Evolutionary conservation across 83 land plant species (phyloP), one percentile per base, ranked within the genome.

Genomic region (Isoetes engelmannii): DNA sequence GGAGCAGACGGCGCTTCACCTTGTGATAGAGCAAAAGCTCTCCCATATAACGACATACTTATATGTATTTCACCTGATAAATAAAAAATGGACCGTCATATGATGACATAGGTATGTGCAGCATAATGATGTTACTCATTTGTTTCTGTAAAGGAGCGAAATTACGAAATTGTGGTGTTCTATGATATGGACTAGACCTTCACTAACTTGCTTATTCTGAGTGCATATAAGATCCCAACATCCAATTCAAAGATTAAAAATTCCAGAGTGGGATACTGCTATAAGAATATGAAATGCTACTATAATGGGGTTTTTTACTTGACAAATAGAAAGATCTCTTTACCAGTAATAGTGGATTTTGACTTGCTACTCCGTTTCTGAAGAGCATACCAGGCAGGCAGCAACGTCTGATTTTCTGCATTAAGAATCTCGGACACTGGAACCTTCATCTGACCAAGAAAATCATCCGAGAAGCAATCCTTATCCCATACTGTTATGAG

Each of bases 381-480:
- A 48, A 90, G 71, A 6, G 82, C 37, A 41, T 77, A 83, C 95
- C 95, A 90, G 13, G 79, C 66, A 15, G 83, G 66, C 19, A 76
- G 76, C 45, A 90, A 72, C 8, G 89, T 77, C 49, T 74, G 74
- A 56, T 78, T 62, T 17, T 79, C 84, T 4, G 86, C 82, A 61
- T 86, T 81, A 7, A 85, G 72, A 37, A 87, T 77, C 46, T 45
- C 28, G 0, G 75, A 79, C 48, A 87, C 79, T 2, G 92, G 84
- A 10, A 90, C 64, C 56, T 80, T 87, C n/a, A 87, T 21, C 79
- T 79, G 84, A 4, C 95, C 95, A 15, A 90, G 50, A 61, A 85
- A 87, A 71, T 90, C 92, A 61, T 83, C 81, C 10, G 72, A 70
- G 68, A 83, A 83, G 68, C 80, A 81, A 64, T 87, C 92, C 63